phyloP scores from a whole-genome alignment of 2,329 filamentous ascomycete genomes.

The Didymella glomerata region DNA sequence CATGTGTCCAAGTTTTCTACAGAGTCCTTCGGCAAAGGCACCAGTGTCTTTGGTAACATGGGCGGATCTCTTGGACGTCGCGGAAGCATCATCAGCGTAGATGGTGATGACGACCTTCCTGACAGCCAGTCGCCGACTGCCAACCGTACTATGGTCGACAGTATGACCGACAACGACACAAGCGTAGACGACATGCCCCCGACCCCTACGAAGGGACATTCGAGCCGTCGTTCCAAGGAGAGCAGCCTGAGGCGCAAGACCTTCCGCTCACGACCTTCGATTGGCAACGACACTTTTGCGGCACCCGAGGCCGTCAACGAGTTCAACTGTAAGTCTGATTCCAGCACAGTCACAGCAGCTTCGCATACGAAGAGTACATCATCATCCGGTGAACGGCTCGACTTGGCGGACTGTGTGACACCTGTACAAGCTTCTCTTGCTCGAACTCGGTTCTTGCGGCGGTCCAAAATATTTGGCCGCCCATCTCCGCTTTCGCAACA shows the following conservation, averaged over 20 bases:
- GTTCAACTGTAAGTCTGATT: constrained; percentile 50
- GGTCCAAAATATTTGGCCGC: constrained; percentile 47
- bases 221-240: constrained; percentile 57
- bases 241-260: constrained; percentile 61
- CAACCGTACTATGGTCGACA: constrained; percentile 52
- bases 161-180: constrained; percentile 62
- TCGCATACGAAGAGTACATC: constrained; percentile 45
- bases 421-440: constrained; percentile 44
- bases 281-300: constrained; percentile 58
- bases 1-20: constrained; percentile 68
- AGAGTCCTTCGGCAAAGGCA: constrained; percentile 71
- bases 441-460: constrained; percentile 51
- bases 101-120: constrained; percentile 67
- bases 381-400: constrained; percentile 43
- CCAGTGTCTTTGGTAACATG: constrained; percentile 68
- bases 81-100: constrained; percentile 80
- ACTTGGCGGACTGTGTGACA: constrained; percentile 40
- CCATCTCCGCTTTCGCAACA: constrained; percentile 54
- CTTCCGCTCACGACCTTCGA: constrained; percentile 56
- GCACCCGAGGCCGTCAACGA: constrained; percentile 46
- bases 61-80: constrained; percentile 62
- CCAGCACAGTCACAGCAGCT: constrained; percentile 19
- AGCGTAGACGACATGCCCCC: constrained; percentile 82
- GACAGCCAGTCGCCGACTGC: constrained; percentile 64
- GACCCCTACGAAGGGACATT: constrained; percentile 82